Evolutionary conservation across 345 rosid species (phyloP).

Genomic region (Citrus mangshanensis): DNA sequence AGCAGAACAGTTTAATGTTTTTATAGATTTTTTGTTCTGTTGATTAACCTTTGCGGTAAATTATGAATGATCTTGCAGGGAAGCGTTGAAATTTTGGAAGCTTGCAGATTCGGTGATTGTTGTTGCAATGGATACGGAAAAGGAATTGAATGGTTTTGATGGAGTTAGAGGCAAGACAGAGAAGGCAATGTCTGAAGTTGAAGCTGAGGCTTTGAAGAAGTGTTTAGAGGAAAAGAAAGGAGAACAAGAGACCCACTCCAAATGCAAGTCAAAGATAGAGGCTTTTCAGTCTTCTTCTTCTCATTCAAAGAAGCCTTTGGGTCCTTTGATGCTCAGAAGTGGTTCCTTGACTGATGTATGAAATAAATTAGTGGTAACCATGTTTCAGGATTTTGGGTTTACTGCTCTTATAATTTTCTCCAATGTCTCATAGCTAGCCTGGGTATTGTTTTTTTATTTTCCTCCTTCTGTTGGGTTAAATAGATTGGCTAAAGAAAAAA

Average conservation of each 20-base stretch:
- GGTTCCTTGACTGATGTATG: constrained; percentile 39
- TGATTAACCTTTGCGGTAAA: background rate
- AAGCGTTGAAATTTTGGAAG: background rate
- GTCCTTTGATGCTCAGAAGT: constrained; percentile 17
- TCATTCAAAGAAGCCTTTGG: constrained; percentile 10
- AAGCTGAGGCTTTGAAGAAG: constrained; percentile 25
- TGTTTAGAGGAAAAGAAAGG: constrained; percentile 39
- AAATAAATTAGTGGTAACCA: constrained; percentile 7
- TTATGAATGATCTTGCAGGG: constrained; percentile 4
- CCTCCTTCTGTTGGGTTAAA: background rate
- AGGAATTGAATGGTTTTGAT: constrained; percentile 8
- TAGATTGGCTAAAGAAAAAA: background rate
- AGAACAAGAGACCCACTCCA: constrained; percentile 17
- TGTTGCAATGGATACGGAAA: constrained; percentile 21
- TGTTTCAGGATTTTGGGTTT: background rate
- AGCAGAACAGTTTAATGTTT: too few species aligned
- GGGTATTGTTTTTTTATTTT: background rate
- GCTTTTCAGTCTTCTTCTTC: constrained; percentile 28
- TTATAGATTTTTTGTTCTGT: too few species aligned
- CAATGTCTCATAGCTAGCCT: background rate
- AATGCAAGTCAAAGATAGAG: constrained; percentile 39
- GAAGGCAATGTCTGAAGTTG: constrained; percentile 17
- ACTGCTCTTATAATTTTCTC: background rate
- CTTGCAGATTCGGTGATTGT: background rate
- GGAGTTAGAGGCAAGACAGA: background rate